Percentiles rank a stretch among this genome's conserved stretches.
Evolutionary conservation across 2,329 filamentous ascomycete species (phyloP).

Genomic region (Hymenoscyphus fructigenus): DNA sequence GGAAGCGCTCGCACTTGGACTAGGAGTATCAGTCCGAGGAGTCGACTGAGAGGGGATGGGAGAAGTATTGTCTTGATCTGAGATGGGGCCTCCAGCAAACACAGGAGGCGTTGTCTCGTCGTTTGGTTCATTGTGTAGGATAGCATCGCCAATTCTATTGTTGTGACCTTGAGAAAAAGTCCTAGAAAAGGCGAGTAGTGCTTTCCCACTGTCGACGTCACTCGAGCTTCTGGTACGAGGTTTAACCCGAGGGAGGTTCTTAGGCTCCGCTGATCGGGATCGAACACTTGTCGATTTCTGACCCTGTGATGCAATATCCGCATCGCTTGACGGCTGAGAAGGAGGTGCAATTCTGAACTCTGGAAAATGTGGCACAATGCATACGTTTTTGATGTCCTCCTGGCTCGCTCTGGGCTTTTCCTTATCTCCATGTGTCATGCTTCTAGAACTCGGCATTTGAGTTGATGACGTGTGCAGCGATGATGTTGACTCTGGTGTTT

Average conservation of each 20-base stretch:
- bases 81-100: not conserved
- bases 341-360: not conserved
- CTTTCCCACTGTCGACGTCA: not conserved
- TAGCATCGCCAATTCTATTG: conserved; percentile 2
- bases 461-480: not conserved
- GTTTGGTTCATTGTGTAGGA: not conserved
- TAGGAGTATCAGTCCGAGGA: not conserved
- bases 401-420: not conserved
- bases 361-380: not conserved
- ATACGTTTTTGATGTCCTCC: conserved; percentile 13
- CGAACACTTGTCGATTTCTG: conserved; percentile 1
- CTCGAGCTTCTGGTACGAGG: not conserved
- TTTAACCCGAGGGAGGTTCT: not conserved
- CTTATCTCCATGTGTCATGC: not conserved
- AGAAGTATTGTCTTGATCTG: not conserved
- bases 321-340: not conserved
- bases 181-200: not conserved
- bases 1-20: not conserved
- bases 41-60: not conserved
- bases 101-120: not conserved
- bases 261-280: not conserved
- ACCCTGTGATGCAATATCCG: not conserved
- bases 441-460: not conserved
- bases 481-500: not conserved
- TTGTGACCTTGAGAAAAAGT: not conserved